Conservation (phyloP, 805 yeast species). For the Nakazawaea siamensis region DNA sequence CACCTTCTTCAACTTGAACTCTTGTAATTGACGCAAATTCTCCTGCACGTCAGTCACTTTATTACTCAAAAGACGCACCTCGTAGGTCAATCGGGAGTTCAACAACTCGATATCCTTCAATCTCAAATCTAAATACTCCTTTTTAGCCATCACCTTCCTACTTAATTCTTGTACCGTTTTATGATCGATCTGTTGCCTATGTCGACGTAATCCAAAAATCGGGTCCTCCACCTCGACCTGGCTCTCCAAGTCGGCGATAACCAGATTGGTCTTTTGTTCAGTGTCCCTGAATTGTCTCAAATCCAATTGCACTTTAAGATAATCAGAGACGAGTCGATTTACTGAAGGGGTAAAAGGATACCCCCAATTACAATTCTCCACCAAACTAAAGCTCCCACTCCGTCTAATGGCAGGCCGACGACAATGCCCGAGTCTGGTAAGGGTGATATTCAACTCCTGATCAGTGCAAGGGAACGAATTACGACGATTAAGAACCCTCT, state of each 20-base stretch:
- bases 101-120: conserved; percentile 44
- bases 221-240: conserved; percentile 15
- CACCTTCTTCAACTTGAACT: conserved; percentile 35
- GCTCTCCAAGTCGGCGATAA: conserved; percentile 14
- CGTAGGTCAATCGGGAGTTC: conserved; percentile 58
- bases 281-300: too few relatives aligned
- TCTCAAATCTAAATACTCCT: conserved; percentile 28
- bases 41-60: conserved; percentile 65
- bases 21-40: conserved; percentile 27
- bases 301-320: too few relatives aligned
- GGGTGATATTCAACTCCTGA: conserved; percentile 25
- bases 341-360: conserved; percentile 14
- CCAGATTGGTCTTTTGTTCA: too few relatives aligned
- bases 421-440: too few relatives aligned
- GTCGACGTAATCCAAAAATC: conserved; percentile 17
- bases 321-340: conserved; percentile 19
- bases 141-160: conserved; percentile 13
- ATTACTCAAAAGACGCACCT: conserved; percentile 46
- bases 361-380: too few relatives aligned
- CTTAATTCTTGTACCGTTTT: conserved; percentile 13
- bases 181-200: neutral
- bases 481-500: conserved; percentile 25
- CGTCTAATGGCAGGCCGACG: too few relatives aligned
- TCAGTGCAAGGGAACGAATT: conserved; percentile 29
- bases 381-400: too few relatives aligned